Evolutionary conservation across 805 yeast species (phyloP).

Genomic region (Dipodascus geniculatus): DNA sequence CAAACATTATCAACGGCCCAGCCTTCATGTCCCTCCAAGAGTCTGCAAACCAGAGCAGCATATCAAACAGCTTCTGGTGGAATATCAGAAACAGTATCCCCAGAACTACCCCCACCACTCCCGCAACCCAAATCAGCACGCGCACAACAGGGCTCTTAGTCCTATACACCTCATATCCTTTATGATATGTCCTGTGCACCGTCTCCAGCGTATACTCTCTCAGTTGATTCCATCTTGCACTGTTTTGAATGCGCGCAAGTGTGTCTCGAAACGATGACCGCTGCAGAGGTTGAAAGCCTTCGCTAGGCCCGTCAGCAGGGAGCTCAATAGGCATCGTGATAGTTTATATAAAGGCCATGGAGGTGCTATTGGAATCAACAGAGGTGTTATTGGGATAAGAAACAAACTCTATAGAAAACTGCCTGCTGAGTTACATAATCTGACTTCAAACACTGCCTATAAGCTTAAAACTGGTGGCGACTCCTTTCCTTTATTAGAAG

Average conservation of each 20-base stretch:
- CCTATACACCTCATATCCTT: background rate
- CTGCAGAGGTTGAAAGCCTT: background rate
- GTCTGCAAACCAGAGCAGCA: constrained; percentile 22
- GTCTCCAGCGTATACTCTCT: no score
- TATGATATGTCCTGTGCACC: background rate
- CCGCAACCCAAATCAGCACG: constrained; percentile 8
- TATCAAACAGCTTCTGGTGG: constrained; percentile 23
- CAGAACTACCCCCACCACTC: constrained; percentile 4
- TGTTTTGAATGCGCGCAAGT: background rate
- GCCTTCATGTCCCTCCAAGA: constrained; percentile 22
- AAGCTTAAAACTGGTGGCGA: background rate
- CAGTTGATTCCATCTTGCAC: background rate
- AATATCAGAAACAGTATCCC: constrained; percentile 22
- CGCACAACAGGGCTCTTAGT: constrained; percentile 6
- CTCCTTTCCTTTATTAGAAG: no score
- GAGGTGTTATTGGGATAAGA: background rate
- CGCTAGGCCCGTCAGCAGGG: background rate
- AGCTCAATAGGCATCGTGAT: background rate
- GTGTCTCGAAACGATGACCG: background rate
- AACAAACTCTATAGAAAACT: background rate
- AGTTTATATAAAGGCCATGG: no score
- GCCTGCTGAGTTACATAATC: background rate
- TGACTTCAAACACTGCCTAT: no score
- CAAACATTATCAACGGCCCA: constrained; percentile 30
- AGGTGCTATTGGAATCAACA: background rate